Evolutionary conservation across 495 filamentous ascomycete species (phyloP).

Genomic region (Neohortaea acidophila): DNA sequence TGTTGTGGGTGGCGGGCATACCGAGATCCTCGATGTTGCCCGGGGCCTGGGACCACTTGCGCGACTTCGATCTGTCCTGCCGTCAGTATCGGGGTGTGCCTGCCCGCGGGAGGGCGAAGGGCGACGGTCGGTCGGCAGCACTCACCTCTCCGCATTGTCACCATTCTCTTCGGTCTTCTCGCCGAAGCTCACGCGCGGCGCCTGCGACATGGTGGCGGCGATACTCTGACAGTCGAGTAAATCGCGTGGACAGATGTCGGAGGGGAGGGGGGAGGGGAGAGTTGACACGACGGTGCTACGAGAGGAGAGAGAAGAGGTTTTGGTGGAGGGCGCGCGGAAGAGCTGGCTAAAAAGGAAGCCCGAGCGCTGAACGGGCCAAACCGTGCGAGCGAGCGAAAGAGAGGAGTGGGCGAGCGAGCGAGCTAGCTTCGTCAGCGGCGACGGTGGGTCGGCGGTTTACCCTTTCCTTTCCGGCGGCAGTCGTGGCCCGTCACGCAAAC

Average conservation of each 20-base stretch:
- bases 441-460: too few species aligned
- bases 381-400: constrained; percentile 7
- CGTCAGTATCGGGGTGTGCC: background rate
- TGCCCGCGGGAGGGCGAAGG: background rate
- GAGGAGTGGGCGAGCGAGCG: background rate
- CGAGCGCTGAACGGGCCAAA: too few species aligned
- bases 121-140: constrained; percentile 1
- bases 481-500: too few species aligned
- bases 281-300: background rate
- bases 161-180: constrained; percentile 21
- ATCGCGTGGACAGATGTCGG: constrained; percentile 12
- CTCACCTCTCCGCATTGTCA: constrained; percentile 12
- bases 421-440: constrained; percentile 13
- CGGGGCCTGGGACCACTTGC: constrained; percentile 19
- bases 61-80: constrained; percentile 2
- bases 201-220: constrained; percentile 13
- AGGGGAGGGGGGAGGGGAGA: constrained; percentile 4
- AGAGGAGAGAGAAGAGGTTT: constrained; percentile 6
- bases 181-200: constrained; percentile 16
- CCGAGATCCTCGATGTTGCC: constrained; percentile 20
- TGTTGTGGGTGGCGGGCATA: constrained; percentile 13
- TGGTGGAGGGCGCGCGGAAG: background rate
- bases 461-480: too few species aligned
- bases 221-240: constrained; percentile 11
- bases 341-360: constrained; percentile 2